Evolutionary conservation across 768 basidiomycete genomes (phyloP).

Genomic region (Suillus weaverae): DNA sequence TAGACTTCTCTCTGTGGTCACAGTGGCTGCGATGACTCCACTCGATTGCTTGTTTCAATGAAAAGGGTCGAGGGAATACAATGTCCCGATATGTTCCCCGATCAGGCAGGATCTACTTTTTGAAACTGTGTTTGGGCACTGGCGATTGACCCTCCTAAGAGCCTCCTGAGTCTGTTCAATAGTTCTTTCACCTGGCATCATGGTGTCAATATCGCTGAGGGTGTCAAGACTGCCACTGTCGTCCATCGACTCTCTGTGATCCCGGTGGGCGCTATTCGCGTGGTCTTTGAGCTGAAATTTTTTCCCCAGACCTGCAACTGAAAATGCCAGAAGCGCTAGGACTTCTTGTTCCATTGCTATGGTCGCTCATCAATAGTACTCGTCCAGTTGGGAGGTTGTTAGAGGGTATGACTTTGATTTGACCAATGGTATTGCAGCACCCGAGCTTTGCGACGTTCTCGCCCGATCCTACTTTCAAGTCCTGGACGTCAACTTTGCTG

Average conservation of each 20-base stretch:
- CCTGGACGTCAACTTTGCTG: slow-evolving; percentile 52
- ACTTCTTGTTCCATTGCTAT: slow-evolving; percentile 57
- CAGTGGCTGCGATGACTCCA: neutral
- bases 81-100: neutral
- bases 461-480: slow-evolving; percentile 56
- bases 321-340: slow-evolving; percentile 53
- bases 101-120: neutral
- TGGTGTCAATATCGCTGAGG: slow-evolving; percentile 59
- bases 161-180: neutral
- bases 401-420: slow-evolving; percentile 56
- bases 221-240: slow-evolving; percentile 53
- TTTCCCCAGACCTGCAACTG: slow-evolving; percentile 38
- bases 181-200: slow-evolving; percentile 40
- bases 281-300: neutral
- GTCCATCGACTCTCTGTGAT: slow-evolving; percentile 57
- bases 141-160: neutral
- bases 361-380: slow-evolving; percentile 56
- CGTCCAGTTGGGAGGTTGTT: slow-evolving; percentile 53
- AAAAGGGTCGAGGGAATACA: slow-evolving; percentile 9
- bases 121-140: neutral
- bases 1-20: neutral
- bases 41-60: neutral
- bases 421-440: slow-evolving; percentile 17
- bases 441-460: neutral
- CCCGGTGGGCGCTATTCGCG: slow-evolving; percentile 37